Base-by-base conservation (phyloP, 139 green algal genomes). In the Raphidocelis subcapitata region DNA sequence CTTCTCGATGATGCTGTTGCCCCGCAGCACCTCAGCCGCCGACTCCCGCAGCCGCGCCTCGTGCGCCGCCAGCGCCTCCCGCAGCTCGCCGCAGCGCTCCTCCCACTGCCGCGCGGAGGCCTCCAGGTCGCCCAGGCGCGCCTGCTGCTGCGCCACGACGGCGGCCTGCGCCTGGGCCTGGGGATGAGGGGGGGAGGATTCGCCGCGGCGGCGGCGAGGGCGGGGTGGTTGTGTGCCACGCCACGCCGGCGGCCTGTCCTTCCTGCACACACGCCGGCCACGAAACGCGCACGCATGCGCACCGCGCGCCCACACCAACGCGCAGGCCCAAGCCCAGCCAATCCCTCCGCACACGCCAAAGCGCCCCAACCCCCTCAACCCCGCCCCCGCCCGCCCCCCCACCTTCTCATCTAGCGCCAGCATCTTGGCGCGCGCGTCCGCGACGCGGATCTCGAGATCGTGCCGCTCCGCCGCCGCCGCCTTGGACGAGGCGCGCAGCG, bases 1-100 rank as follows among this genome's bases (percentile, higher is more conserved):
- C 68, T 87, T 86, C 56, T 97, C 92, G 51, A 96, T 90, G 66
- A 90, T 85, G 15, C 81, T 64, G 69, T 94, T 96, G 36, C 84
- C 92, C 67, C 93, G 93, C 28, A 82, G 55, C 21, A 93, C 82
- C 79, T 96, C 92, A 1, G 70, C 80, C 26, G 86, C 79, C 36
- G 81, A 72, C 37, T 90, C 87, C 62, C 85, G 85, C 8, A 73
- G 84, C 3, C 87, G 81, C 5, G 56, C 44, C 55, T 81, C 80
- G 44, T 80, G 69, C 8, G 46, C 57, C 16, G 75, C 76, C 41
- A 71, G 69, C 18, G 81, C 75, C 4, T 88, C 85, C 28, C 85
- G 82, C 51, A 95, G 83, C 72, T 94, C 90, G 3, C 47, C 71
- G 52, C 84, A 90, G 2, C 86, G 79, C 33, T 72, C 74, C 75